Conservation (phyloP, 257 asterid genomes). For the Prunella vulgaris region DNA sequence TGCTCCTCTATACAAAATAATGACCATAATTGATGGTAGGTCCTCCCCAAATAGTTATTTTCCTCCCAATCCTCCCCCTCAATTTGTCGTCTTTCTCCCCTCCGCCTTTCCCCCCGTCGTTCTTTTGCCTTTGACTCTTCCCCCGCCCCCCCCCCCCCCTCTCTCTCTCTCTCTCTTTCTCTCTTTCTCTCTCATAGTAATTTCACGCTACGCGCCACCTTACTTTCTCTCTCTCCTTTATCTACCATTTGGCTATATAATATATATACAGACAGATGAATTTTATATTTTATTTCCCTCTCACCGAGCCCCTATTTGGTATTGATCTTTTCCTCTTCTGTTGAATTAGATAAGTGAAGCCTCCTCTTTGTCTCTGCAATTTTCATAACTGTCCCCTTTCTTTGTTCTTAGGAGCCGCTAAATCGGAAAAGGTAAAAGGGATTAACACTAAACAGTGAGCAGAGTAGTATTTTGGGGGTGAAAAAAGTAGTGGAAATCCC, state of each 20-base stretch:
- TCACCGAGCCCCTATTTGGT: slow-evolving; percentile 6
- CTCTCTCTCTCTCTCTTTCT: slow-evolving; percentile 21
- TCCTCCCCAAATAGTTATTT: slow-evolving; percentile 24
- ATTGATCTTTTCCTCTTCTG: slow-evolving; percentile 25
- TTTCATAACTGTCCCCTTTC: background rate
- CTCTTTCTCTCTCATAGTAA: slow-evolving; percentile 13
- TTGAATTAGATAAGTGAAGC: slow-evolving; percentile 23
- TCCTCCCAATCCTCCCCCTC: slow-evolving; percentile 22
- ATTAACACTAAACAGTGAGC: background rate
- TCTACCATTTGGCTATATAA: slow-evolving; percentile 6
- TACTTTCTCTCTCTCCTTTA: background rate
- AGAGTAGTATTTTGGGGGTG: background rate
- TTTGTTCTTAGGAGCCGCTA: slow-evolving; percentile 6
- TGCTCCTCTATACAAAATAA: no score
- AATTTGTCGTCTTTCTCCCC: slow-evolving; percentile 35
- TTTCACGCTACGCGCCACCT: slow-evolving; percentile 32
- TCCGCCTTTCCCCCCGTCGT: slow-evolving; percentile 30
- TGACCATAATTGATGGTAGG: slow-evolving; percentile 15
- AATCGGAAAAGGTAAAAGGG: background rate
- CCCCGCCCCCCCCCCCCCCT: no score
- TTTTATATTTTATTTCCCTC: background rate
- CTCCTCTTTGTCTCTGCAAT: slow-evolving; percentile 5
- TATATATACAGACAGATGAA: slow-evolving; percentile 9
- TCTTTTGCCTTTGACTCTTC: slow-evolving; percentile 24
- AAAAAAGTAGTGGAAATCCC: background rate